Conservation (phyloP, 106 monocot species). For the Xerophyta viscosa region DNA sequence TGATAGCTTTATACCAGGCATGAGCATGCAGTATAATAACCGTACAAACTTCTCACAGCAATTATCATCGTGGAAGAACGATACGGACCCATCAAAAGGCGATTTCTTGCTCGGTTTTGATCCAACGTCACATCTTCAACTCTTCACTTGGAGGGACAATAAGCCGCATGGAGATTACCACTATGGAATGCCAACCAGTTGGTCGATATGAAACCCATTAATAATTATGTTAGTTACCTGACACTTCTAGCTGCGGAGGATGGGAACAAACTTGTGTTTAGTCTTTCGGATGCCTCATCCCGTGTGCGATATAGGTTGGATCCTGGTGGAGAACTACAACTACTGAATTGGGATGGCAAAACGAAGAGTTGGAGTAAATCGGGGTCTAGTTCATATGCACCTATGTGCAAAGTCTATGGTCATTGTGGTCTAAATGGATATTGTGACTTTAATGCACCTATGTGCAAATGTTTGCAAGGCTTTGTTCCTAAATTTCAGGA, state of each 20-base stretch:
- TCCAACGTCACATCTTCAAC: neutral
- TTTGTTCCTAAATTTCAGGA: conserved; percentile 13
- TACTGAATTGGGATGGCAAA: conserved; percentile 5
- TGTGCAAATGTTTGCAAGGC: conserved; percentile 22
- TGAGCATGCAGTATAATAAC: neutral
- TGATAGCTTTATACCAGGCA: conserved; percentile 11
- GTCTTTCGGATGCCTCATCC: neutral
- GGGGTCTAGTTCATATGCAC: neutral
- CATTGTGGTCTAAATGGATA: conserved; percentile 19
- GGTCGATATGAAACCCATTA: too few relatives aligned
- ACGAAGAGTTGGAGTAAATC: neutral
- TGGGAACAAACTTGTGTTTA: neutral
- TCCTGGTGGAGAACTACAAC: neutral
- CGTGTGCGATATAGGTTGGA: neutral
- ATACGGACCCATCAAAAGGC: conserved; percentile 15
- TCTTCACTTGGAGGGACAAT: conserved; percentile 5
- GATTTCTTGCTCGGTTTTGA: conserved; percentile 14
- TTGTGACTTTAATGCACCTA: conserved; percentile 13
- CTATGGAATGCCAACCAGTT: neutral
- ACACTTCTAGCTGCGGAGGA: neutral
- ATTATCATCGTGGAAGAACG: conserved; percentile 15
- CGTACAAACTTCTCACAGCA: neutral
- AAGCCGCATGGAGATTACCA: conserved; percentile 4
- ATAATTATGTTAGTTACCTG: neutral
- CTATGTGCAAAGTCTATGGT: conserved; percentile 15